These are phyloP conservation scores for Picochlorum costavermella DNA, from an alignment of 139 green algal species.

Conservation along the genomic window DNA sequence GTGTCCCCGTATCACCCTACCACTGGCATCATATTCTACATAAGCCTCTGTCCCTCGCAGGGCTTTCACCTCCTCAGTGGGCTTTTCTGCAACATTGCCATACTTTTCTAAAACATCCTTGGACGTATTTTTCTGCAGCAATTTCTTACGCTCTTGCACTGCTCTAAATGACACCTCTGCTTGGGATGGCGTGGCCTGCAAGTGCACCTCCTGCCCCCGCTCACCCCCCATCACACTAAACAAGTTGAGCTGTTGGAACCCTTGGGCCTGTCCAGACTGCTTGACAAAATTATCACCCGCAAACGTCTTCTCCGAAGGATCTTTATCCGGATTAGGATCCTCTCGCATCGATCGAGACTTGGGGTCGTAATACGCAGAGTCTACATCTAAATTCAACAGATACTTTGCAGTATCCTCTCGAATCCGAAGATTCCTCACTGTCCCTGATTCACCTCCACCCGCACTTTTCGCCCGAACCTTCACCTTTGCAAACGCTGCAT, in stretches of 20 bases:
- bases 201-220: slow-evolving; percentile 75
- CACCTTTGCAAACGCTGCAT: slow-evolving; percentile 75
- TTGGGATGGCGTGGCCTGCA: slow-evolving; percentile 77
- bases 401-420: slow-evolving; percentile 99
- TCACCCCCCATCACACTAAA: slow-evolving; percentile 77
- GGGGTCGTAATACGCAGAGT: slow-evolving; percentile 96
- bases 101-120: slow-evolving; percentile 75
- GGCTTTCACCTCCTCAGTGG: slow-evolving; percentile 35
- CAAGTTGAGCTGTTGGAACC: slow-evolving; percentile 73
- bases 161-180: slow-evolving; percentile 80
- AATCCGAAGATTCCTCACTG: slow-evolving; percentile 94
- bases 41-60: slow-evolving; percentile 77
- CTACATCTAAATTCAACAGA: slow-evolving; percentile 92
- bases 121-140: slow-evolving; percentile 51
- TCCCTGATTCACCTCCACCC: slow-evolving; percentile 75
- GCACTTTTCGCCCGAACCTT: slow-evolving; percentile 90
- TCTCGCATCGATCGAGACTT: slow-evolving; percentile 95
- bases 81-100: slow-evolving; percentile 52
- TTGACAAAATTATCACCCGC: slow-evolving; percentile 92
- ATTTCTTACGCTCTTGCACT: slow-evolving; percentile 90
- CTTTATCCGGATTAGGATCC: slow-evolving; percentile 69
- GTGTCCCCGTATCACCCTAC: slow-evolving; percentile 57
- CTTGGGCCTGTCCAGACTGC: slow-evolving; percentile 46
- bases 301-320: slow-evolving; percentile 52
- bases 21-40: slow-evolving; percentile 88